phyloP scores from a whole-genome alignment of 1,284 basidiomycete genomes.

The Apiotrichum domesticum region DNA sequence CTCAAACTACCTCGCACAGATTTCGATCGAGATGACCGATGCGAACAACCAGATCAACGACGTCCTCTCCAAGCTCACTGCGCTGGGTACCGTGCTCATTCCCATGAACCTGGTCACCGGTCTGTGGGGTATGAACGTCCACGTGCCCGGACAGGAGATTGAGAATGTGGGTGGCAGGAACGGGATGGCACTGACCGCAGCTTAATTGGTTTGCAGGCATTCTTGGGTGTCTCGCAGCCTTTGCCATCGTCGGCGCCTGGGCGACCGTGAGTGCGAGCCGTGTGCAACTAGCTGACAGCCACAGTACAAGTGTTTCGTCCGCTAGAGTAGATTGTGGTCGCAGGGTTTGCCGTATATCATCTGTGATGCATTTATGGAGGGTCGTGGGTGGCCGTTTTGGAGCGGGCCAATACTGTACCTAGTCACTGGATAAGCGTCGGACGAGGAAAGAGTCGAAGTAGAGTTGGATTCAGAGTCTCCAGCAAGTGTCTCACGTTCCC shows the following conservation, averaged over 20 bases:
- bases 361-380: too few species aligned
- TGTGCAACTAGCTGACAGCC: background rate
- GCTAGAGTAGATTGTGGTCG: background rate
- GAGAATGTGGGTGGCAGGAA: conserved; percentile 35
- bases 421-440: too few species aligned
- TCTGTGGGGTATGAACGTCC: conserved; percentile 47
- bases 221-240: conserved; percentile 65
- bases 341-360: too few species aligned
- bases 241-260: conserved; percentile 74
- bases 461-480: too few species aligned
- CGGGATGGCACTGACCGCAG: background rate
- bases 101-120: conserved; percentile 95
- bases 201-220: conserved; percentile 76
- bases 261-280: conserved; percentile 50
- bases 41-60: conserved; percentile 99
- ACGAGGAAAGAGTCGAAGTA: too few species aligned
- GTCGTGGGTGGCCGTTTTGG: too few species aligned
- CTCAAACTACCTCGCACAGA: conserved; percentile 98
- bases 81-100: conserved; percentile 93
- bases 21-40: conserved; percentile 98
- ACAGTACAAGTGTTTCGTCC: conserved; percentile 5
- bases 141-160: conserved; percentile 72
- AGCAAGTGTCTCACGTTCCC: too few species aligned
- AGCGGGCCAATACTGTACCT: too few species aligned
- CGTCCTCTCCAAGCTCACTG: conserved; percentile 95